Evolutionary conservation across 192 early-diverging fungal genomes (phyloP).

Genomic region (Mycoemilia scoparia): DNA sequence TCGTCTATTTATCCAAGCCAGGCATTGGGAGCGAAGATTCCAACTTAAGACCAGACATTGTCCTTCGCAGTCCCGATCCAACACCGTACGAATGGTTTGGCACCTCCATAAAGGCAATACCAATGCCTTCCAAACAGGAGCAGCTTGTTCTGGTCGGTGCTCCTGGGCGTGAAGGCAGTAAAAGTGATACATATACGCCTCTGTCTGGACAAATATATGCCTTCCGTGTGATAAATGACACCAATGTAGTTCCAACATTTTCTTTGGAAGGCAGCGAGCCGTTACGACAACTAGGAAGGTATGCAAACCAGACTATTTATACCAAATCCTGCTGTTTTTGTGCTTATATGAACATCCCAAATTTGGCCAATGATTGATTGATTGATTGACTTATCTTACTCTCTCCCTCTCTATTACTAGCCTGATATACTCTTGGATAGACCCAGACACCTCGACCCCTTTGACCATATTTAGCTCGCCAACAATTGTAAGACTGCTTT

Average conservation of each 20-base stretch:
- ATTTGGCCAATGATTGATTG: too few relatives aligned
- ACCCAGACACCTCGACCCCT: too few relatives aligned
- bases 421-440: conserved; percentile 19
- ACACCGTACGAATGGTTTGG: conserved; percentile 34
- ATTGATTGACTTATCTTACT: too few relatives aligned
- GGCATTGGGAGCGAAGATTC: not conserved
- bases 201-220: conserved; percentile 35
- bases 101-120: conserved; percentile 9
- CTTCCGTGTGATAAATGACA: conserved; percentile 7
- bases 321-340: conserved; percentile 9
- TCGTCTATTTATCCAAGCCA: conserved; percentile 17
- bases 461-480: too few relatives aligned
- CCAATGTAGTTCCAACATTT: conserved; percentile 1
- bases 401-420: too few relatives aligned
- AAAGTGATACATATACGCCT: not conserved
- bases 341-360: conserved; percentile 11
- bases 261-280: too few relatives aligned
- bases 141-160: conserved; percentile 31
- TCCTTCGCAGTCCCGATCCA: conserved; percentile 11
- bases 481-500: too few relatives aligned
- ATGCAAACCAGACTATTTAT: too few relatives aligned
- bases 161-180: conserved; percentile 22
- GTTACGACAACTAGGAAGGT: too few relatives aligned
- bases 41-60: conserved; percentile 15
- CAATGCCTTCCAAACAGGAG: conserved; percentile 1